Percentiles rank a stretch among this genome's conserved stretches.
Evolutionary conservation across 2,329 filamentous ascomycete species (phyloP).

Genomic region (Teratosphaeria viscida): DNA sequence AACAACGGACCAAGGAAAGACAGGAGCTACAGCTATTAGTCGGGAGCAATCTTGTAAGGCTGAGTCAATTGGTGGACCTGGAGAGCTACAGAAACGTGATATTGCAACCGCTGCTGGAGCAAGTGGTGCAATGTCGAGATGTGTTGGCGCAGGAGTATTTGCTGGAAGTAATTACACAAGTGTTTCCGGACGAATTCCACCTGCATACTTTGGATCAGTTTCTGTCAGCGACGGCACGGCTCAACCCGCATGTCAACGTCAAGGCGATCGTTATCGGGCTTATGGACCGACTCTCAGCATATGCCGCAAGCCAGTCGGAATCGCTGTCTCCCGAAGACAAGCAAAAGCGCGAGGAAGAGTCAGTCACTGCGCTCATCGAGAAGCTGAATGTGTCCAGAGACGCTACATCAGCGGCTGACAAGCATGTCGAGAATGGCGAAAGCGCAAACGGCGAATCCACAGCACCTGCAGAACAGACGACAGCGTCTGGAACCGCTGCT

Average conservation of each 20-base stretch:
- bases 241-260: slow-evolving; percentile 95
- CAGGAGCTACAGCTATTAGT: slow-evolving; percentile 93
- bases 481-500: slow-evolving; percentile 7
- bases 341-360: slow-evolving; percentile 73
- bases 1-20: slow-evolving; percentile 85
- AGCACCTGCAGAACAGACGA: slow-evolving; percentile 15
- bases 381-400: slow-evolving; percentile 62
- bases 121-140: slow-evolving; percentile 95
- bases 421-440: slow-evolving; percentile 16
- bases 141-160: slow-evolving; percentile 96
- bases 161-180: slow-evolving; percentile 94
- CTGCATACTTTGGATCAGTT: slow-evolving; percentile 93
- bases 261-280: slow-evolving; percentile 96
- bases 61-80: slow-evolving; percentile 91
- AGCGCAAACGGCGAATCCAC: slow-evolving; percentile 24
- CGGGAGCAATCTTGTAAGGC: slow-evolving; percentile 86
- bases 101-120: slow-evolving; percentile 77
- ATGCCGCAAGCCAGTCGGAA: slow-evolving; percentile 80
- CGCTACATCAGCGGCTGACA: slow-evolving; percentile 19
- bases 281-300: slow-evolving; percentile 92
- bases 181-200: slow-evolving; percentile 97
- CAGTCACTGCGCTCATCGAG: slow-evolving; percentile 65
- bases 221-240: slow-evolving; percentile 77
- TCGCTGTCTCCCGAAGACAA: slow-evolving; percentile 59
- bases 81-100: slow-evolving; percentile 90